These are phyloP conservation scores for Monosporozyma unispora DNA, from an alignment of 805 yeast genomes.

Conservation along the genomic window DNA sequence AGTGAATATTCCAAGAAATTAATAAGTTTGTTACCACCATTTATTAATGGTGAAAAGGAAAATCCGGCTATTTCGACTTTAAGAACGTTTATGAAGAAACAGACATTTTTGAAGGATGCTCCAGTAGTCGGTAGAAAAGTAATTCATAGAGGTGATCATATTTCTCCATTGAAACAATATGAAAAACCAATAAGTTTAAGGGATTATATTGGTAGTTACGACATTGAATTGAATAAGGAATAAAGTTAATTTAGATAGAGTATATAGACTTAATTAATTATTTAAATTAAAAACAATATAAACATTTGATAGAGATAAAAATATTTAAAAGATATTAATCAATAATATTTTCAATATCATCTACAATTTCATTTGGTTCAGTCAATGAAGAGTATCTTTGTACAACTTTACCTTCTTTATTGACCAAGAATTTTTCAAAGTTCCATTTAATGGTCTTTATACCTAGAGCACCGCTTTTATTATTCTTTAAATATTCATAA, in stretches of 20 bases:
- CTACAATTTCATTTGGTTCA: constrained; percentile 52
- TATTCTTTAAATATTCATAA: constrained; percentile 61
- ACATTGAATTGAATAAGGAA: not conserved
- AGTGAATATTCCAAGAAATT: constrained; percentile 7
- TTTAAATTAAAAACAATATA: not conserved
- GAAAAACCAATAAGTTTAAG: constrained; percentile 5
- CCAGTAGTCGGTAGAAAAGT: constrained; percentile 21
- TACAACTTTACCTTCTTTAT: constrained; percentile 45
- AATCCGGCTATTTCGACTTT: constrained; percentile 21
- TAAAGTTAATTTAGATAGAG: not conserved
- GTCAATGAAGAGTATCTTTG: constrained; percentile 59
- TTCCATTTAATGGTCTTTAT: constrained; percentile 70
- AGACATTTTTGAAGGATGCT: constrained; percentile 16
- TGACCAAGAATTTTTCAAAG: constrained; percentile 61
- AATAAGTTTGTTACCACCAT: constrained; percentile 19
- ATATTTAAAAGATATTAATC: not conserved
- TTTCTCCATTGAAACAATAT: constrained; percentile 15
- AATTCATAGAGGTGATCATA: constrained; percentile 16
- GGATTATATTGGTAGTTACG: constrained; percentile 1
- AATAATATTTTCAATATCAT: constrained; percentile 45
- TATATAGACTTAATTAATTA: not conserved
- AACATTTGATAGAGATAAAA: not conserved
- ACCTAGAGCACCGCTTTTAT: constrained; percentile 52
- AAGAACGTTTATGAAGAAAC: constrained; percentile 18
- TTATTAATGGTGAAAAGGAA: constrained; percentile 11